These are phyloP conservation scores for Cladosporium oxysporum DNA, from an alignment of 2,329 filamentous ascomycete genomes.

Conservation along the genomic window DNA sequence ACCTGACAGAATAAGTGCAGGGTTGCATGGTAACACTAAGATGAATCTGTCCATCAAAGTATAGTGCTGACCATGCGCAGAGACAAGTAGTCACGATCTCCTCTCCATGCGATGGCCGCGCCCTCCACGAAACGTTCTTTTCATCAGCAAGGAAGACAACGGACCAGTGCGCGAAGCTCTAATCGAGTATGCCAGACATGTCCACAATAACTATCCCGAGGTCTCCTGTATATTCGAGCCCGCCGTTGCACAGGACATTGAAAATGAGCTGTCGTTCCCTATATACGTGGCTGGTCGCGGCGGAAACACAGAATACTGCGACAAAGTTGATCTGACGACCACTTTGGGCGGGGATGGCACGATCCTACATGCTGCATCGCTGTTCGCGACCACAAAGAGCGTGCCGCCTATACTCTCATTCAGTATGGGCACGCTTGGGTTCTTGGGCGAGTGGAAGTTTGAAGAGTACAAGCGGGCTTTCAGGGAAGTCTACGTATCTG, in stretches of 20 bases:
- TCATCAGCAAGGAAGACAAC: slow-evolving; percentile 67
- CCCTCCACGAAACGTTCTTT: slow-evolving; percentile 67
- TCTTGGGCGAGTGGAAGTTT: slow-evolving; percentile 96
- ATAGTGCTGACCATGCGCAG: slow-evolving; percentile 41
- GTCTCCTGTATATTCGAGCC: slow-evolving; percentile 83
- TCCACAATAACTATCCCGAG: slow-evolving; percentile 75
- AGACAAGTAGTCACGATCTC: slow-evolving; percentile 60
- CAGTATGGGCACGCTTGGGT: slow-evolving; percentile 94
- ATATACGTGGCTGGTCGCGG: slow-evolving; percentile 56
- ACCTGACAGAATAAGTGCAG: slow-evolving; percentile 60
- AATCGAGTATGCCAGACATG: slow-evolving; percentile 65
- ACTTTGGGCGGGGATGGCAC: slow-evolving; percentile 94
- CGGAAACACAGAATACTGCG: slow-evolving; percentile 54
- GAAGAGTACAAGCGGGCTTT: slow-evolving; percentile 89
- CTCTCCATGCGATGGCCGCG: slow-evolving; percentile 68
- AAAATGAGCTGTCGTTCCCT: slow-evolving; percentile 70
- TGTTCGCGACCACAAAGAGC: slow-evolving; percentile 77
- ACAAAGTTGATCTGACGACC: slow-evolving; percentile 83
- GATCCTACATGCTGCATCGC: slow-evolving; percentile 78
- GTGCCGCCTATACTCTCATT: slow-evolving; percentile 93
- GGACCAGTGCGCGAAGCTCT: slow-evolving; percentile 57
- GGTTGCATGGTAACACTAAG: slow-evolving; percentile 58
- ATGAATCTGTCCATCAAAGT: neutral
- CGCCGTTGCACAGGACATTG: slow-evolving; percentile 69
- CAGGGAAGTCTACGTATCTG: slow-evolving; percentile 87